Evolutionary conservation across 345 rosid genomes (phyloP).

Genomic region (Salix exigua): DNA sequence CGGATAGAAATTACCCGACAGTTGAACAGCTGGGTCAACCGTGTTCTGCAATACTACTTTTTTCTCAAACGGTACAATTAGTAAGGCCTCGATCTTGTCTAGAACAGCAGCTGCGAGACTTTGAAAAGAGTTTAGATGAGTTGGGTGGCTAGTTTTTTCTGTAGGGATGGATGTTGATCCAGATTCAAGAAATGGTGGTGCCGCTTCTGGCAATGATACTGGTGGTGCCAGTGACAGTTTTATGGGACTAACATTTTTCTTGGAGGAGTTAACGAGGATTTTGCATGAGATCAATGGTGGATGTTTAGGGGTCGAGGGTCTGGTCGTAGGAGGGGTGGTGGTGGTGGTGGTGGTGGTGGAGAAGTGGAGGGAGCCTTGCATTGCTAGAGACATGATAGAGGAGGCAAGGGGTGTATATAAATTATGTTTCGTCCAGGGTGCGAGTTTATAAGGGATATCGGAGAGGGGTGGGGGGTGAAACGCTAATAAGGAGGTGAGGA

Average conservation of each 20-base stretch:
- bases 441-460: neutral
- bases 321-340: neutral
- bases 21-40: conserved; percentile 45
- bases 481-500: neutral
- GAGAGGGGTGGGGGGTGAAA: neutral
- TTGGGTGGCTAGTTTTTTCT: neutral
- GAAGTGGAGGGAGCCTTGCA: conserved; percentile 19
- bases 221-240: neutral
- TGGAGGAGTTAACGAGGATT: conserved; percentile 24
- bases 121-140: conserved; percentile 35
- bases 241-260: conserved; percentile 3
- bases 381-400: neutral
- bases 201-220: neutral
- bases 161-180: neutral
- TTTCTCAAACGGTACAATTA: conserved; percentile 31
- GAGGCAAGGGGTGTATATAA: neutral
- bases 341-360: neutral
- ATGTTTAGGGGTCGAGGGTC: neutral
- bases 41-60: conserved; percentile 26
- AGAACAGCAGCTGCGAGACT: conserved; percentile 33
- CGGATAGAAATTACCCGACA: conserved; percentile 69
- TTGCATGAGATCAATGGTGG: conserved; percentile 17
- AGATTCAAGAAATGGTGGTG: neutral
- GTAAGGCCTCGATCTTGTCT: conserved; percentile 35
- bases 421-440: neutral